Percentiles rank a stretch among this genome's conserved stretches.
These are phyloP conservation scores for Claviceps capensis DNA, from an alignment of 2,329 filamentous ascomycete species.

Conservation along the genomic window DNA sequence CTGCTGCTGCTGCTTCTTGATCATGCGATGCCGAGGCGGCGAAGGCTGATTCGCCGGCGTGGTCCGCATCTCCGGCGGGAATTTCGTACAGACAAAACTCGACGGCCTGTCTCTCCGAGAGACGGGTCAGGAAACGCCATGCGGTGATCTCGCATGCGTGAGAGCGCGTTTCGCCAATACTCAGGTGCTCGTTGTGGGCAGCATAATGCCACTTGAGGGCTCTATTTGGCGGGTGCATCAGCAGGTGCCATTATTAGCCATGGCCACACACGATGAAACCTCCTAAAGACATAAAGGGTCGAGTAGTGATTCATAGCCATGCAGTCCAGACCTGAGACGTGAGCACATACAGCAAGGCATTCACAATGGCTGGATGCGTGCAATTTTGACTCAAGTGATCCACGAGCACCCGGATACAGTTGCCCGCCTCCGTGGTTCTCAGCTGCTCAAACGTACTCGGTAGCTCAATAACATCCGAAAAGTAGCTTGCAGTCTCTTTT, in stretches of 20 bases:
- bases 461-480: conserved; percentile 46
- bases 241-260: neutral
- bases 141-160: conserved; percentile 70
- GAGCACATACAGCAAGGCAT: conserved; percentile 52
- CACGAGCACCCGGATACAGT: conserved; percentile 43
- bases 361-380: conserved; percentile 56
- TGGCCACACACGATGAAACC: too few species aligned
- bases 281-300: neutral
- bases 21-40: conserved; percentile 9
- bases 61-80: conserved; percentile 26
- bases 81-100: conserved; percentile 64
- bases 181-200: conserved; percentile 46
- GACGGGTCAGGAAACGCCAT: conserved; percentile 59
- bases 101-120: conserved; percentile 61
- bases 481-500: conserved; percentile 33
- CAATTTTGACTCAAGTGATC: conserved; percentile 49
- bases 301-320: neutral
- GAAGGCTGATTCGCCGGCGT: conserved; percentile 3
- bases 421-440: conserved; percentile 49
- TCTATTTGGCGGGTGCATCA: conserved; percentile 23
- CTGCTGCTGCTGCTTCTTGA: conserved; percentile 21
- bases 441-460: conserved; percentile 64
- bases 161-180: conserved; percentile 53
- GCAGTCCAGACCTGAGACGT: neutral
- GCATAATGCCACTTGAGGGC: conserved; percentile 65